Conservation (phyloP, 768 basidiomycete species). For the Collybia mongolica region DNA sequence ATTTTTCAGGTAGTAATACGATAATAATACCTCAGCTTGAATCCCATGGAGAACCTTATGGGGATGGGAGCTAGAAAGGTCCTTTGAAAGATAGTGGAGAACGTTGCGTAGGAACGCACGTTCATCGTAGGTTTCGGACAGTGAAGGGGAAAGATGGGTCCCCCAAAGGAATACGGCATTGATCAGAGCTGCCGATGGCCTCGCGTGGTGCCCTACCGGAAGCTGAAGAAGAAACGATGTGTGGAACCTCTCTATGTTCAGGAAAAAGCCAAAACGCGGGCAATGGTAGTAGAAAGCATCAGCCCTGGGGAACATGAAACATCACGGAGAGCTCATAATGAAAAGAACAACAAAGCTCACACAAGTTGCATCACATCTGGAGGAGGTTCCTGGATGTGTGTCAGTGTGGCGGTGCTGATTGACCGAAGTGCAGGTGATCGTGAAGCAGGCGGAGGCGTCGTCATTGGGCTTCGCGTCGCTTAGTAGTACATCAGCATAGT, state of each 20-base stretch:
- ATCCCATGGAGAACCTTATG: conserved; percentile 38
- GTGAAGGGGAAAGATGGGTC: conserved; percentile 24
- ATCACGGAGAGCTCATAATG: neutral
- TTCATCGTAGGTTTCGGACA: conserved; percentile 24
- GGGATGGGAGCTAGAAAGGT: conserved; percentile 38
- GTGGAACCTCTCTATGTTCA: conserved; percentile 44
- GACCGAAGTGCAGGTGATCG: neutral
- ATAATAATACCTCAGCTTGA: conserved; percentile 53
- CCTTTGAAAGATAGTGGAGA: conserved; percentile 34
- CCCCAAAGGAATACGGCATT: conserved; percentile 39
- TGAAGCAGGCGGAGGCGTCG: neutral
- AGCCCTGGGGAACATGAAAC: conserved; percentile 11
- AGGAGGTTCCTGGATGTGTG: neutral
- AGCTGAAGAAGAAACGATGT: conserved; percentile 26
- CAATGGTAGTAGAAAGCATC: conserved; percentile 38
- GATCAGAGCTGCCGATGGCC: conserved; percentile 34
- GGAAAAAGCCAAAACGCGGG: conserved; percentile 51
- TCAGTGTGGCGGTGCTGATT: neutral
- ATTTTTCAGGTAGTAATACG: conserved; percentile 48
- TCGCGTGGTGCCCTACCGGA: conserved; percentile 25
- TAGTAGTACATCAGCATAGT: no score
- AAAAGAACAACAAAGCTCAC: neutral
- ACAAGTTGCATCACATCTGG: neutral
- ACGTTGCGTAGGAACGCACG: conserved; percentile 38
- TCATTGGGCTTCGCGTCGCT: neutral